A percentile compares a stretch with the other conserved stretches of the same genome.
These are phyloP conservation scores for Beauveria scarabaeidicola DNA, from an alignment of 2,329 filamentous ascomycete genomes.

Conservation along the genomic window DNA sequence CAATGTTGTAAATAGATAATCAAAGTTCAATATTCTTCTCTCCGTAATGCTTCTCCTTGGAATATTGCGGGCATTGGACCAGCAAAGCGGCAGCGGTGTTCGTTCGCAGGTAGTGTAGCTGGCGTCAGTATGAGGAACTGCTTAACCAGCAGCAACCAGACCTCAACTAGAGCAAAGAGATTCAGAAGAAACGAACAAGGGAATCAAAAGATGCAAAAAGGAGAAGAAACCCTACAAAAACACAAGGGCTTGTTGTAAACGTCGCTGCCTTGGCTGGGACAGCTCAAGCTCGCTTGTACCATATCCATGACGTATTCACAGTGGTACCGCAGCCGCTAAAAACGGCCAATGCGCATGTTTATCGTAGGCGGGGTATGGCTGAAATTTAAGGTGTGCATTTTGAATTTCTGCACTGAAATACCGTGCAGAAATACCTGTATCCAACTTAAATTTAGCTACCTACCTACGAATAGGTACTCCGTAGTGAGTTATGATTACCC, in stretches of 20 bases:
- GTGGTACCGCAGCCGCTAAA: conserved; percentile 2
- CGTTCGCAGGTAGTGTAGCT: neutral
- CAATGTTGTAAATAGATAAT: neutral
- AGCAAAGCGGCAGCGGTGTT: neutral
- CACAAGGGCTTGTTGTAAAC: neutral
- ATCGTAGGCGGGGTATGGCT: neutral
- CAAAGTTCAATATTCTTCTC: neutral
- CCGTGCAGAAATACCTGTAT: too few relatives aligned
- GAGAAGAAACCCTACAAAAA: too few relatives aligned
- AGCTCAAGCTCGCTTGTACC: neutral
- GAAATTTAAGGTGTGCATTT: too few relatives aligned
- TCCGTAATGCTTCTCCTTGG: neutral
- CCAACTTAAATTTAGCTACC: too few relatives aligned
- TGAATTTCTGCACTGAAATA: too few relatives aligned
- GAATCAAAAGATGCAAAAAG: neutral
- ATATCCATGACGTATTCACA: conserved; percentile 10
- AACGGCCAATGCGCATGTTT: conserved; percentile 3
- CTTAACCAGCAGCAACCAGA: neutral
- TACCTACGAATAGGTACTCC: too few relatives aligned
- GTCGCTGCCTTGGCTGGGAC: neutral
- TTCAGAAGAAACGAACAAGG: too few relatives aligned
- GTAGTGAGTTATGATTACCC: too few relatives aligned
- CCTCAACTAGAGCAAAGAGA: neutral
- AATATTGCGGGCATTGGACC: neutral
- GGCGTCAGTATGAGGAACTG: neutral